Evolutionary conservation across 2,329 filamentous ascomycete species (phyloP).

Genomic region (Westerdykella aurantiaca): DNA sequence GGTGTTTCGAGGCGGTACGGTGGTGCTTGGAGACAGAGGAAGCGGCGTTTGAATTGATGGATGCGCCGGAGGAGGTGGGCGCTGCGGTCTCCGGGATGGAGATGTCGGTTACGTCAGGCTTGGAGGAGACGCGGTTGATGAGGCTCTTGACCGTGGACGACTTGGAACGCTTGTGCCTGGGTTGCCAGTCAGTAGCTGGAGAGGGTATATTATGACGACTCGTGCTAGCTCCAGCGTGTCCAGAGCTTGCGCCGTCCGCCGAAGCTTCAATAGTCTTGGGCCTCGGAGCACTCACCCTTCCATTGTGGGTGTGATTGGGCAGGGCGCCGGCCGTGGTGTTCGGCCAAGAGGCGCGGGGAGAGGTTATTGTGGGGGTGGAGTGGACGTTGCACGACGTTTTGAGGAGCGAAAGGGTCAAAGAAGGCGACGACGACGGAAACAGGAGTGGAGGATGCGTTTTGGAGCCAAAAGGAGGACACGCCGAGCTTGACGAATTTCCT

Average conservation of each 20-base stretch:
- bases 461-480: too few relatives aligned
- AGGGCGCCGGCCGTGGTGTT: constrained; percentile 3
- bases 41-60: constrained; percentile 6
- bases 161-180: constrained; percentile 42
- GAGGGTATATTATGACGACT: too few relatives aligned
- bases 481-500: too few relatives aligned
- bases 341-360: constrained; percentile 9
- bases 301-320: constrained; percentile 13
- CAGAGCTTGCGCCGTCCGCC: not conserved
- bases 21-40: constrained; percentile 10
- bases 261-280: constrained; percentile 2
- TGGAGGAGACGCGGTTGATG: constrained; percentile 29
- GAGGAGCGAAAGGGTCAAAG: too few relatives aligned
- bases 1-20: constrained; percentile 25
- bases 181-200: not conserved
- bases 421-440: too few relatives aligned
- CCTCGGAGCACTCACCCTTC: constrained; percentile 27
- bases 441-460: too few relatives aligned
- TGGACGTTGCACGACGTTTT: not conserved
- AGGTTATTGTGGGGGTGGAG: not conserved
- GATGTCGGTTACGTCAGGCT: constrained; percentile 24
- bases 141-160: constrained; percentile 35
- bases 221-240: too few relatives aligned
- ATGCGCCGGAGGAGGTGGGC: constrained; percentile 7
- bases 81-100: not conserved